Evolutionary conservation across 1,139 yeast genomes (phyloP), one percentile per base, ranked within the genome.

Genomic region (Torulaspora globosa): DNA sequence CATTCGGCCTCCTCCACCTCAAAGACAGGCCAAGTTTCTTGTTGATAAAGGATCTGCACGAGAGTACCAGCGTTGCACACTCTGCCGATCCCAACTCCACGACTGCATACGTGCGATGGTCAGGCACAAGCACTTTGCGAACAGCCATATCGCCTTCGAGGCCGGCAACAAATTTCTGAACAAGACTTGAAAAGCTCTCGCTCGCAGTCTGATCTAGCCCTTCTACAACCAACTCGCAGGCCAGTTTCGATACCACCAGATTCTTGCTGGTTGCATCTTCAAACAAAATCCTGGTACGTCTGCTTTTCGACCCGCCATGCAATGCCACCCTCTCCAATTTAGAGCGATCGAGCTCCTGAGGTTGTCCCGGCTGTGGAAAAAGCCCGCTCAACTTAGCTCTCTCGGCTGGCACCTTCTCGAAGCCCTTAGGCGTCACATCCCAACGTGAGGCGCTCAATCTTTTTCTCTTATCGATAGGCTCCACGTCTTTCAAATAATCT

Each of bases 321-420:
- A 40, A 30, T 14, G 65, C 63, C 5, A 75, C 69, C 11, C 72
- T 66, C 27, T 47, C 53, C 28, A 80, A 59, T 51, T 76, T 76
- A 4, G 79, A 74, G 36, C 73, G 72, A 57, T 79, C 83, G 36
- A 78, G 72, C 1, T 78, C 79, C 53, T 69, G 72, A 0, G 84
- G 79, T 42, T 76, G 75, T 2, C 92, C 92, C 1, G 94, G 94
- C 21, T 80, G 70, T 0, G 92, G 88, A 57, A 87, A 89, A 3
- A 85, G 66, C 0, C 96, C 96, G 0, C 90, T 79, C 16, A 85
- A 70, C 59, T 89, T 89, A 4, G 95, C 95, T 54, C 85, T 73
- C 54, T 82, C 88, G 0, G 94, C 85, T 1, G 87, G 76, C 2
- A 86, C 81, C 10, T 76, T 74, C 58, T 87, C 95, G 63, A 84